Evolutionary conservation across 768 basidiomycete genomes (phyloP), one percentile per base, ranked within the genome.

Genomic region (Porphyrellus cyaneotinctus): DNA sequence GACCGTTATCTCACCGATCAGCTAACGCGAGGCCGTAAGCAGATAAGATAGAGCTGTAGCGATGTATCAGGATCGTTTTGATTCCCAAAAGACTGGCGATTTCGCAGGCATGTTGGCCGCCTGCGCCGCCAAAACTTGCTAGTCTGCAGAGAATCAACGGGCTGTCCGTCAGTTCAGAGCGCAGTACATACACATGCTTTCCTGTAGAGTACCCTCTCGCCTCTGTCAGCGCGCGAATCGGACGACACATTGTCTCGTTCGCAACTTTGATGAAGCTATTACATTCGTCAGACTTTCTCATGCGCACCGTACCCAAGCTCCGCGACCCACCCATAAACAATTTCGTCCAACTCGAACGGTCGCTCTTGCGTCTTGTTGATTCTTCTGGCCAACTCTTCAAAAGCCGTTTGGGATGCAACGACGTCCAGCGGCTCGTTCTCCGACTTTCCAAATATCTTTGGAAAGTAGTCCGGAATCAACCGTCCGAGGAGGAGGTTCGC

Each of bases 201-300:
- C 82, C 78, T 0, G 88, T 88, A 3, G 90, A 86, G 68, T 91
- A 82, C 23, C 94, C 94, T 39, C 89, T 76, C 2, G 92, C 91
- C 68, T 97, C 94, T 0, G 94, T 97, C 58, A 95, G 69, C 2
- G 91, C 84, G 3, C 95, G 84, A 51, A 97, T 95, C 9, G 95
- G 95, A 43, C 95, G 75, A 58, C 86, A 88, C 94, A 97, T 97
- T 0, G 91, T 94, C 74, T 97, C 95, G 60, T 97, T 97, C 10
- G 94, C 94, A 11, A 95, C 93, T 64, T 94, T 91, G 72, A 97
- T 87, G 70, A 94, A 97, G 6, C 93, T 91, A 44, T 33, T 4
- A 12, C 6, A n/a, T 6, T 38, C 17, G 23, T 54, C 49, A 47
- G 36, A 36, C n/a, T 18, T 33, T 12, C 8, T 30, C 22, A 6